Conservation (phyloP, 2,329 filamentous ascomycete genomes). For the Arthrobotrys musiformis region DNA sequence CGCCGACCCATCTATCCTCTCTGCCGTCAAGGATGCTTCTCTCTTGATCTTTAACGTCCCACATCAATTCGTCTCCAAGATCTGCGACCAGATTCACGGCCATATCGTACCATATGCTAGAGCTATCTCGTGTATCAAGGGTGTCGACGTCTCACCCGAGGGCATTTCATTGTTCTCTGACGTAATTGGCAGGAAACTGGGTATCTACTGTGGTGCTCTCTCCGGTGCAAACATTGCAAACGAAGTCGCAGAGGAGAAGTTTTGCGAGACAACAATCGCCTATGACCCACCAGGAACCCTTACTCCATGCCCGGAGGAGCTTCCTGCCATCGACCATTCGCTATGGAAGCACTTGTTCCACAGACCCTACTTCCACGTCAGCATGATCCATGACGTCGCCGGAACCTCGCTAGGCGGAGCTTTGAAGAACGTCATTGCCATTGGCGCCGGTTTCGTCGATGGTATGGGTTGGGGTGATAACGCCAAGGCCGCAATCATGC, state of each 20-base stretch:
- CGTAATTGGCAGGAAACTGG: constrained; percentile 87
- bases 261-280: constrained; percentile 94
- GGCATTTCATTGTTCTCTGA: constrained; percentile 92
- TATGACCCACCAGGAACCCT: constrained; percentile 91
- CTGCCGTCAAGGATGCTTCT: constrained; percentile 83
- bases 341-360: constrained; percentile 90
- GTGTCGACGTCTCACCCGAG: constrained; percentile 88
- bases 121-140: constrained; percentile 97
- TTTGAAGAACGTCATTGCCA: constrained; percentile 94
- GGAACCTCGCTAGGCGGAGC: constrained; percentile 94
- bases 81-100: constrained; percentile 84
- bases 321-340: constrained; percentile 84
- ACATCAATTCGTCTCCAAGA: constrained; percentile 91
- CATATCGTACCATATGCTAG: constrained; percentile 91
- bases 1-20: constrained; percentile 82
- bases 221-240: constrained; percentile 96
- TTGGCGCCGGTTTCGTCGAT: constrained; percentile 94
- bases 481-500: constrained; percentile 98
- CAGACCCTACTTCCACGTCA: constrained; percentile 96
- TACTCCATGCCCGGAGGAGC: constrained; percentile 79
- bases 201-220: constrained; percentile 95
- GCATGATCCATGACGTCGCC: constrained; percentile 92
- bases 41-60: constrained; percentile 96
- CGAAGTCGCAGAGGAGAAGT: constrained; percentile 95
- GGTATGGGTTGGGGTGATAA: constrained; percentile 98